Evolutionary conservation across 129 eudicot species (phyloP).

Genomic region (Smallanthus sonchifolius): DNA sequence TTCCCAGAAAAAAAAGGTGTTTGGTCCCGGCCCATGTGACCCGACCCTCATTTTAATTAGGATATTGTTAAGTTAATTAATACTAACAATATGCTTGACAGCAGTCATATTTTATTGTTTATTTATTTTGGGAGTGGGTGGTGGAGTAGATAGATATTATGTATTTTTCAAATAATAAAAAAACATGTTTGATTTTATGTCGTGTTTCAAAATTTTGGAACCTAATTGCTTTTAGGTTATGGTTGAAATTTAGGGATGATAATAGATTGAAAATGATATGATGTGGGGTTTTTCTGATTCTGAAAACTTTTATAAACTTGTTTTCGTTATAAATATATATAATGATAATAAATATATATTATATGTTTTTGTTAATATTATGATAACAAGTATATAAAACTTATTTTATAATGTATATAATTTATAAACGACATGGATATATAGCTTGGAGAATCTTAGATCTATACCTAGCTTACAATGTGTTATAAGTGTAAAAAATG

Average conservation of each 20-base stretch:
- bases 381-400: too few relatives aligned
- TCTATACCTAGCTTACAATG: too few relatives aligned
- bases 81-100: conserved; percentile 25
- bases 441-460: too few relatives aligned
- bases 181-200: conserved; percentile 20
- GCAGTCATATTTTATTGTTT: not conserved
- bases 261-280: not conserved
- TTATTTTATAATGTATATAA: too few relatives aligned
- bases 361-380: too few relatives aligned
- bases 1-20: not conserved
- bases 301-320: not conserved
- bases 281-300: not conserved
- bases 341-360: too few relatives aligned
- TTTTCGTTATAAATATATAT: too few relatives aligned
- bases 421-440: too few relatives aligned
- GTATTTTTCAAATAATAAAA: conserved; percentile 9
- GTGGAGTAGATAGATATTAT: conserved; percentile 31
- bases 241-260: not conserved
- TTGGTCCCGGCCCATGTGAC: conserved; percentile 24
- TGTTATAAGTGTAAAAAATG: too few relatives aligned
- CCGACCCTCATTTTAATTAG: conserved; percentile 15
- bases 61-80: not conserved
- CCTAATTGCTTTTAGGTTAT: not conserved
- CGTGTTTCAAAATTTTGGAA: conserved; percentile 5
- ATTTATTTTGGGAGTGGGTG: not conserved